These are phyloP conservation scores for Pelargonium myrrhifolium DNA, from an alignment of 441 rosid species.

Conservation along the genomic window DNA sequence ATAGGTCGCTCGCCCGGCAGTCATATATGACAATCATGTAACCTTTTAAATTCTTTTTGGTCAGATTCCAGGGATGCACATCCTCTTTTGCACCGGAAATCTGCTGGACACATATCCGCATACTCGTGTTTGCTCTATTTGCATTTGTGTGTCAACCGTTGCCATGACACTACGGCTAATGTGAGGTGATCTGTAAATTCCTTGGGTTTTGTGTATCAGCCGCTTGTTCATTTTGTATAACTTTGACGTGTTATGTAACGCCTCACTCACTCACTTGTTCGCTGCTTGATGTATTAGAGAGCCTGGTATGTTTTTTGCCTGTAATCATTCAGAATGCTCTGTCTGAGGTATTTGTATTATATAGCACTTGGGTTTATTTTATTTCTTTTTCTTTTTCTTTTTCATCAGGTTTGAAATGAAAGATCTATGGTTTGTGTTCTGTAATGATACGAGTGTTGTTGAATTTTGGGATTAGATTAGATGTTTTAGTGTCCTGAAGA, in stretches of 20 bases:
- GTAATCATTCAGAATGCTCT: slow-evolving; percentile 13
- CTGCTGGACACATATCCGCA: background rate
- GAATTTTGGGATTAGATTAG: background rate
- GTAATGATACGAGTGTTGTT: no score
- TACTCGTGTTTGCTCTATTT: slow-evolving; percentile 9
- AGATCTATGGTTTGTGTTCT: background rate
- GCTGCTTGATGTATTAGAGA: slow-evolving; percentile 20
- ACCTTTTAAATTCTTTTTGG: slow-evolving; percentile 17
- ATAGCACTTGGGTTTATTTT: background rate
- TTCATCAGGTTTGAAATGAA: background rate
- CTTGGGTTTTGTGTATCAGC: slow-evolving; percentile 26
- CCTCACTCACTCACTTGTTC: no score
- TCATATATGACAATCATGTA: slow-evolving; percentile 26
- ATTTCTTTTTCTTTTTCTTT: background rate
- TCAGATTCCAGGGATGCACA: slow-evolving; percentile 15
- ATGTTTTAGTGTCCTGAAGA: no score
- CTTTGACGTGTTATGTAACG: slow-evolving; percentile 9
- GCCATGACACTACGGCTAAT: background rate
- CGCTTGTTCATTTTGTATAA: slow-evolving; percentile 14
- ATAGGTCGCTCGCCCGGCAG: slow-evolving; percentile 58
- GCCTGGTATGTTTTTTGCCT: slow-evolving; percentile 1
- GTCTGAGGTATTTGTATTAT: slow-evolving; percentile 1
- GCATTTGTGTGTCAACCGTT: background rate
- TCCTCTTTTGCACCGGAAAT: slow-evolving; percentile 8
- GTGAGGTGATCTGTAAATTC: slow-evolving; percentile 31